Evolutionary conservation across 1,139 yeast genomes (phyloP), one percentile per base, ranked within the genome.

Genomic region (Debaryomyces coudertii): DNA sequence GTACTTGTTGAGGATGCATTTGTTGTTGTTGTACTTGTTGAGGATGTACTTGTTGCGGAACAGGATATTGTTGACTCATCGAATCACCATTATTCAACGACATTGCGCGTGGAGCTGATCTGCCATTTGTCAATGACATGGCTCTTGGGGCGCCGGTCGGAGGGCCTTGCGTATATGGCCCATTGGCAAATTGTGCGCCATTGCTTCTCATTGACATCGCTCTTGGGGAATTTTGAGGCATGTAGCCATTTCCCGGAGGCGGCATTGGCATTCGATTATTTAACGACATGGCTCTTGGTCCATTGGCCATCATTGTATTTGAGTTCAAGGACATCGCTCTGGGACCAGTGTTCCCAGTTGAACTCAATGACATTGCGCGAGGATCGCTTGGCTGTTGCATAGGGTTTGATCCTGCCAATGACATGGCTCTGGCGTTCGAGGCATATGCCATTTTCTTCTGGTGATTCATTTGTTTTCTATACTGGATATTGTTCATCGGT

Each of bases 391-490:
- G 62, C 36, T 60, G 61, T 27, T 51, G 56, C 69, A 69, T 69
- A 7, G 76, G 74, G 49, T 71, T 70, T 1, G 57, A 56, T 4
- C 69, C 69, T 0, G 71, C 67, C 35, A 75, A 61, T 9, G 78
- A 68, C 68, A 68, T 73, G 22, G 80, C 78, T 37, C 79, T 61
- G 1, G 82, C 80, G 34, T 77, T 68, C n/a, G 68, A 64, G 14
- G 73, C 75, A 55, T 76, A 60, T 15, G 79, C 80, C 62, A 75
- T 61, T 58, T 87, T 86, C 69, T 83, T 85, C 61, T 82, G 85
- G 9, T 80, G 82, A 46, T 84, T 83, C 77, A 83, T 76, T 53
- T 79, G 85, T 55, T 85, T 86, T 52, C 95, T 70, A 58, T 87
- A 86, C 50, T 83, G 84, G 7, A 80, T 69, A 54, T 80, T 83